Evolutionary conservation across 352 stramenopile genomes (phyloP).

Genomic region (Phytophthora vignae): DNA sequence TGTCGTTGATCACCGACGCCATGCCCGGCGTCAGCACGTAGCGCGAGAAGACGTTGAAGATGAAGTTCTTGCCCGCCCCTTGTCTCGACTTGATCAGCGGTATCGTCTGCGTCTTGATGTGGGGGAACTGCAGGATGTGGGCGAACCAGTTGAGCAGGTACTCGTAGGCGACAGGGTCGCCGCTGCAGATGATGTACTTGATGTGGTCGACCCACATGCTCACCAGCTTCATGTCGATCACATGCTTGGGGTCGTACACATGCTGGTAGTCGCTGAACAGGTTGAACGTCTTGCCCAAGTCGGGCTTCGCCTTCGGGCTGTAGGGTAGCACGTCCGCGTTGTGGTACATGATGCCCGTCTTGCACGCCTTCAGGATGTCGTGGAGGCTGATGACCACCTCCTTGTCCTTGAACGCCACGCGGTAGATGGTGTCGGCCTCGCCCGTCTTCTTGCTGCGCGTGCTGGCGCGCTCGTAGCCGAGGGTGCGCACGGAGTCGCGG

Average conservation of each 20-base stretch:
- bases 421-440: neutral
- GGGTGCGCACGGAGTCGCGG: neutral
- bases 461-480: neutral
- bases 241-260: neutral
- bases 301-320: neutral
- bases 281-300: neutral
- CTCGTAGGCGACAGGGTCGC: neutral
- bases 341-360: neutral
- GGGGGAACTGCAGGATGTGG: neutral
- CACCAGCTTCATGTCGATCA: neutral
- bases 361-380: neutral
- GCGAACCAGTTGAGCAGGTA: neutral
- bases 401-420: neutral
- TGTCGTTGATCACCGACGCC: neutral
- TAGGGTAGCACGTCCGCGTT: neutral
- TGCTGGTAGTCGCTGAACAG: neutral
- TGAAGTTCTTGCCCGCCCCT: slow-evolving; percentile 3
- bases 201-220: neutral
- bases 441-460: neutral
- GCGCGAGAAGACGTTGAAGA: neutral
- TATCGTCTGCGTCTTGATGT: neutral
- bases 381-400: neutral
- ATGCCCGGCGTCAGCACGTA: neutral
- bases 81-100: slow-evolving; percentile 1
- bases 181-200: neutral